Base-by-base conservation (phyloP, 106 monocot species). In the Iris macrosiphon region DNA sequence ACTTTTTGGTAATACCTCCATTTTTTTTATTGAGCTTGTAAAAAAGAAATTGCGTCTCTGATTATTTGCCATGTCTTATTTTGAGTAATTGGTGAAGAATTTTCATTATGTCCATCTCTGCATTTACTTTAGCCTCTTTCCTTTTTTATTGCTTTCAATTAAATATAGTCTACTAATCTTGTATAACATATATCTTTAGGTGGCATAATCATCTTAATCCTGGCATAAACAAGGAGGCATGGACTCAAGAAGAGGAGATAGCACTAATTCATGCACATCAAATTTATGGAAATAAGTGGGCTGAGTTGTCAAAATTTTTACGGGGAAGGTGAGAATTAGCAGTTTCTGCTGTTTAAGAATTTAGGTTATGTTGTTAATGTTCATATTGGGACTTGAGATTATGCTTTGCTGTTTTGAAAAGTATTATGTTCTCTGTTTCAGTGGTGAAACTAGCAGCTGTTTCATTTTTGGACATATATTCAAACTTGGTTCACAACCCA, bases 121-220 rank as follows among this genome's bases (percentile, higher is more conserved):
- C n/a, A n/a, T n/a, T 35, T 29, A 3, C 1, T 7, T 18, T 44
- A 18, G 20, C 28, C 29, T 49, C 4, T 49, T 29, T 4, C 25
- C 10, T 29, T 29, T 28, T 15, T 15, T 30, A 12, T 6, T 52
- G 29, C 50, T 15, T 30, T 26, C 7, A 31, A 32, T 7, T 3
- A 33, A 18, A 33, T 56, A n/a, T n/a, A 38, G 12, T 56, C 13
- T 56, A 25, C 3, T 38, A 35, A 23, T 22, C 56, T 56, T 13
- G 26, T 58, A 41, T 23, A 6, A 4, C 28, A 3, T 58, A 15
- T 58, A n/a, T 56, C n/a, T 39, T 41, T 39, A 86, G 86, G 70
- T 86, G 86, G 86, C 80, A 86, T 64, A 77, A 86, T 70, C 86
- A 86, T 77, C 77, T 86, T 52, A 86, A 86, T 31, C 86, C 86